Base-by-base conservation (phyloP, 805 yeast genomes). In the Candida tallmaniae region DNA sequence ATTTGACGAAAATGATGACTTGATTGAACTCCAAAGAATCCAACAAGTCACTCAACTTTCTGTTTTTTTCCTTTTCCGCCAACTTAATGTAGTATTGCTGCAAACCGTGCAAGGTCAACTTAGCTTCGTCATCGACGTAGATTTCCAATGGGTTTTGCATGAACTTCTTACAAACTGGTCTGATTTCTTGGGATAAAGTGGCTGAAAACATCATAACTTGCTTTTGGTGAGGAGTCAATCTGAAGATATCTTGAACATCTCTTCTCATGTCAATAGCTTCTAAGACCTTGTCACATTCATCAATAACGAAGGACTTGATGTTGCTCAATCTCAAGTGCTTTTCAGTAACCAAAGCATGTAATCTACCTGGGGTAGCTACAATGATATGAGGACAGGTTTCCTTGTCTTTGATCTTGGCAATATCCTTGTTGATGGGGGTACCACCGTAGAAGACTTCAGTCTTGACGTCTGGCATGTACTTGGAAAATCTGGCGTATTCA, bases 131-230 rank as follows among this genome's bases (percentile, higher is more conserved):
- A 62, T 93, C 98, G 44, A 90, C 97, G 58, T 83, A 90, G 50
- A 90, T 87, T 71, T 90, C 98, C 62, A 93, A 76, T 47, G 98
- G 97, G 53, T 85, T 88, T 69, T 90, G 96, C 89, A 93, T 85
- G 71, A 93, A 90, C 70, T 90, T 88, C 73, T 89, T 90, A 74
- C 97, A 90, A 40, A 93, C 80, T 43, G 96, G 96, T 65, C 96
- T 84, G 55, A 90, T 87, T 58, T 90, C 97, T 58, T 78, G 85
- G 31, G 95, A 80, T 52, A 90, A 74, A 37, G 98, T 90, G 47
- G 98, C 98, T 41, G 96, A 84, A 66, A 90, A 90, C 96, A 90
- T 90, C 97, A 93, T 89, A 38, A 93, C 97, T 72, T 90, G 98
- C 68, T 90, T 90, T 62, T 90, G 96, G 67, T 85, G 95, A 47